Evolutionary conservation across 2,329 filamentous ascomycete genomes (phyloP), one percentile per base, ranked within the genome.

Genomic region (Claviceps purpurea): DNA sequence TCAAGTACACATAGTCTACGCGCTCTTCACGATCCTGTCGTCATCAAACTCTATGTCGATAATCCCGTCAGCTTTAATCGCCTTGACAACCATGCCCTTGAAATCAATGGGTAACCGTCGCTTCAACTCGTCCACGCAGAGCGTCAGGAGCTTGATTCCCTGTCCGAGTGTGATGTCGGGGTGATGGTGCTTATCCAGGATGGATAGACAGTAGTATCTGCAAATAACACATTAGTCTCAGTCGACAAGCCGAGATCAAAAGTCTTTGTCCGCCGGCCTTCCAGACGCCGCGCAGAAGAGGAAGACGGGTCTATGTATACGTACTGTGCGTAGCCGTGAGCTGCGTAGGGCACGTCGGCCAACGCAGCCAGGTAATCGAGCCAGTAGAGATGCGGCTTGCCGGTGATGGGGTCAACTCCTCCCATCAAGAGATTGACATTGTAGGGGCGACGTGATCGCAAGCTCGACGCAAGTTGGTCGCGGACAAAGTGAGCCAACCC

Each of bases 91-190:
- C 83, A 95, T 87, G 41, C 93, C 93, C 78, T 98, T 98, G 80
- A 97, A 98, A 69, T 98, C 93, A 66, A 98, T 90, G 55, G 93
- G 93, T 76, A 98, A 80, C 71, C 94, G 82, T 68, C 93, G 83
- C 81, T 96, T 95, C 66, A 98, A 74, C 76, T 98, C 93, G 68
- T 97, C 90, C 60, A 88, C 93, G 74, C 93, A 98, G 84, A 96
- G 86, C 62, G 81, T 84, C 63, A 98, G 75, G 57, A 98, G 82
- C 76, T 95, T 93, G 72, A 95, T 80, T 53, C 93, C 93, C 69
- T 95, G 81, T 56, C 86, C 89, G 51, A 93, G 82, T 56, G 79
- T 80, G 69, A 98, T 97, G 65, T 96, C 85, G 47, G 93, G 91
- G 65, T 96, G 87, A 69, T 98, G 93, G 69, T 98, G 93, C 76